Base-by-base conservation (phyloP, 106 monocot species). In the Hemerocallis citrina region DNA sequence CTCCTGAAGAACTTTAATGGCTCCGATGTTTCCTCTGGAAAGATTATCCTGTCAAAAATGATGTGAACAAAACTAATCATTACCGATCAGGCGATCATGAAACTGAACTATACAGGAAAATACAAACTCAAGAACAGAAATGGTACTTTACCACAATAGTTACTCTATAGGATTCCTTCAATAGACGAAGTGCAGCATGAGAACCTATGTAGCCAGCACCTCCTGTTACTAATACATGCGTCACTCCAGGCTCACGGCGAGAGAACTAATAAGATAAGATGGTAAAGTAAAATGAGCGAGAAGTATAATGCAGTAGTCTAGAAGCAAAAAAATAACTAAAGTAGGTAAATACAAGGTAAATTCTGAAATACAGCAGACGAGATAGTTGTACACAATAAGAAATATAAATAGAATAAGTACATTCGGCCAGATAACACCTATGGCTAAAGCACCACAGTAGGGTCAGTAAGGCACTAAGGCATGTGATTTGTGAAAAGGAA, bases 161-260 rank as follows among this genome's bases (percentile, higher is more conserved):
- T 43, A 86, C 81, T 74, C 81, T 66, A 61, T 81, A 81, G 0
- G 74, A 81, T 59, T 86, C 81, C 59, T 71, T 86, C 25, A 81
- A 48, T 8, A 86, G 77, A 14, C 85, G 77, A 64, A 86, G 74
- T 28, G 85, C 81, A 67, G 85, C 85, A 77, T 86, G 85, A 39
- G 85, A 86, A 29, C 85, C 85, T 13, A 86, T 86, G 59, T 86
- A 86, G 34, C 85, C 85, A 58, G 85, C 85, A 37, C 85, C 85
- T 42, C 85, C 85, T 16, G 80, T 85, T 39, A 86, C 85, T 56
- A 86, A 52, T 2, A 86, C 81, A 59, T 86, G 85, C n/a, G 57
- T 74, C 5, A 86, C 80, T 6, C 85, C 85, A 44, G 72, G 71
- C 60, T 81, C 77, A 55, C 57, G 81, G 19, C 57, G 68, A 17